Evolutionary conservation across 2,329 filamentous ascomycete genomes (phyloP), one percentile per base, ranked within the genome.

Genomic region (Neonectria faginata): DNA sequence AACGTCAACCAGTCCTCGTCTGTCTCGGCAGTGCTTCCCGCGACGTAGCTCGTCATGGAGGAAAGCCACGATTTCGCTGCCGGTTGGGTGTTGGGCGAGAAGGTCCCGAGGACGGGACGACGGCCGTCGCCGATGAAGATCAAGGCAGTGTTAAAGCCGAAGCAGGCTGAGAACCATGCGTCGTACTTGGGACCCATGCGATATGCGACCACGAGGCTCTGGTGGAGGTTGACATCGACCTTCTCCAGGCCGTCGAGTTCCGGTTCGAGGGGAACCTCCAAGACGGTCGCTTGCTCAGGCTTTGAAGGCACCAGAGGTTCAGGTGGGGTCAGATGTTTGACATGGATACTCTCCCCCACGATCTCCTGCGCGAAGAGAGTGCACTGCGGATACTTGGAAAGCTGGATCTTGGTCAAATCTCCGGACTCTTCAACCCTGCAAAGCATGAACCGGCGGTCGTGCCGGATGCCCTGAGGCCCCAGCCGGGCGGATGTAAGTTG

Each of bases 381-480:
- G 79, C 91, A 89, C 61, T 86, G 82, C 0, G 89, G 84, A 61
- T 86, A 84, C 29, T 80, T 65, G 1, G 84, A 77, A 33, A 92
- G 80, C 73, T 91, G 88, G 77, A 93, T 85, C 71, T 89, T 89
- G 65, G 81, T 78, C 29, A 86, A 73, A 39, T 76, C 72, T 29
- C 75, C 80, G 44, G 79, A 76, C 47, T 79, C 70, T 18, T 80
- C 74, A 67, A 86, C 80, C 69, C 85, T 86, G 66, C 88, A 84
- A 4, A 93, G 84, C 87, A 93, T 92, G 78, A 92, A 93, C 36
- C 83, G 83, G 10, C 91, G 86, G 79, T 94, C 91, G 74, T 91
- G 80, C 44, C 82, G 80, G 69, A 92, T 82, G 14, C 91, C 91
- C 67, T 88, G 84, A n/a, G 83, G 81, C 5, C 85, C 86, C 51